Conservation (phyloP, 2,329 filamentous ascomycete genomes). For the Bipolaris cookei region DNA sequence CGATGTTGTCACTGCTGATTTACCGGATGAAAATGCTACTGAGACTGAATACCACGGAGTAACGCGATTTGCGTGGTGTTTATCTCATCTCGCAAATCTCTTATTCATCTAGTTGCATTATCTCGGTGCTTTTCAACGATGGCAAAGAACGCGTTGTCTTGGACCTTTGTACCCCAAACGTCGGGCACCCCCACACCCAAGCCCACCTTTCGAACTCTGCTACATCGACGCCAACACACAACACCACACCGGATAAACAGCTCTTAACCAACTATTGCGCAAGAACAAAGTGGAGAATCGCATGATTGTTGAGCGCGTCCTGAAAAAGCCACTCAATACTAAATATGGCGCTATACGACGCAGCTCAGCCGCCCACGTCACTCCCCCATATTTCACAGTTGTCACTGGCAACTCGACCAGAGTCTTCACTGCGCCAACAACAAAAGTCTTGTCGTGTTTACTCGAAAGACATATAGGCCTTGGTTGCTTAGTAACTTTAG, state of each 20-base stretch:
- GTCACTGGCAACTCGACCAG: neutral
- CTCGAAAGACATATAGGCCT: neutral
- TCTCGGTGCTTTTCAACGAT: neutral
- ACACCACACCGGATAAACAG: conserved; percentile 10
- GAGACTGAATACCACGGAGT: neutral
- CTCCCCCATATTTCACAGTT: neutral
- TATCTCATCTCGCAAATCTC: too few relatives aligned
- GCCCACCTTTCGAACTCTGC: neutral
- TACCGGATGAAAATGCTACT: neutral
- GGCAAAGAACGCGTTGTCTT: neutral
- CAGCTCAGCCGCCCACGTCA: neutral
- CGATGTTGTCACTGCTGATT: neutral
- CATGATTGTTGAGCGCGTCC: too few relatives aligned
- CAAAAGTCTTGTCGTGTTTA: neutral
- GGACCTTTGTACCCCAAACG: conserved; percentile 5
- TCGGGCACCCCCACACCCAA: neutral
- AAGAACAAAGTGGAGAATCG: too few relatives aligned
- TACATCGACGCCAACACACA: conserved; percentile 11
- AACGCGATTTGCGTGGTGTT: too few relatives aligned
- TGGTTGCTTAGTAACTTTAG: neutral
- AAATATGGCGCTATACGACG: neutral
- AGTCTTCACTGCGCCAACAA: neutral
- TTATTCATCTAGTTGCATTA: too few relatives aligned
- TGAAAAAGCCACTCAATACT: neutral
- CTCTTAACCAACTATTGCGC: conserved; percentile 9